Percentiles rank a stretch among this genome's conserved stretches.
phyloP scores from a whole-genome alignment of 495 filamentous ascomycete species.

The Aspergillus haitiensis region DNA sequence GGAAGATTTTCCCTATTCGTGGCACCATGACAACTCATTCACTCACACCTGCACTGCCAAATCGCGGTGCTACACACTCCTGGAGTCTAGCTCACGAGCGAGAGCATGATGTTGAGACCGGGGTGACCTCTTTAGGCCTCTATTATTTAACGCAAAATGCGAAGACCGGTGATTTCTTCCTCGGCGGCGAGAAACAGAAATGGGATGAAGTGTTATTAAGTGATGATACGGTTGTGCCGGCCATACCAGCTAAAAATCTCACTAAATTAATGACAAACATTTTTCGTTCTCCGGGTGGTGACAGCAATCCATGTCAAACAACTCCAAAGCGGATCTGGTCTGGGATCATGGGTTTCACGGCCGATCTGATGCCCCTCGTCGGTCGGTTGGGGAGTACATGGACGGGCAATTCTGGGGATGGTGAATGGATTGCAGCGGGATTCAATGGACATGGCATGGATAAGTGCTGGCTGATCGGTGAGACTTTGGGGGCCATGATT shows the following conservation, averaged over 20 bases:
- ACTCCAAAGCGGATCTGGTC: background rate
- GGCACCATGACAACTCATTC: constrained; percentile 69
- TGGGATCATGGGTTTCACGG: constrained; percentile 3
- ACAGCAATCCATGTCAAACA: background rate
- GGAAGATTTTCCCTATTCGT: constrained; percentile 72
- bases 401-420: background rate
- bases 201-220: background rate
- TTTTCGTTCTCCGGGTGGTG: background rate
- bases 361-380: constrained; percentile 1
- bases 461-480: constrained; percentile 5
- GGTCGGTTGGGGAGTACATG: background rate
- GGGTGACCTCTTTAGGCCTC: background rate
- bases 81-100: constrained; percentile 19
- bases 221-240: constrained; percentile 3
- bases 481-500: constrained; percentile 5
- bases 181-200: constrained; percentile 1
- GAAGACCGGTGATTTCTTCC: constrained; percentile 2
- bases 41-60: constrained; percentile 45
- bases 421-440: constrained; percentile 4
- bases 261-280: background rate
- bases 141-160: constrained; percentile 1
- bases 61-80: constrained; percentile 32
- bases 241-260: background rate
- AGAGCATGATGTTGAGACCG: background rate
- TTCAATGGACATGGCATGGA: constrained; percentile 6